These are phyloP conservation scores for Amanita pseudoporphyria DNA, from an alignment of 768 basidiomycete species.

Conservation along the genomic window DNA sequence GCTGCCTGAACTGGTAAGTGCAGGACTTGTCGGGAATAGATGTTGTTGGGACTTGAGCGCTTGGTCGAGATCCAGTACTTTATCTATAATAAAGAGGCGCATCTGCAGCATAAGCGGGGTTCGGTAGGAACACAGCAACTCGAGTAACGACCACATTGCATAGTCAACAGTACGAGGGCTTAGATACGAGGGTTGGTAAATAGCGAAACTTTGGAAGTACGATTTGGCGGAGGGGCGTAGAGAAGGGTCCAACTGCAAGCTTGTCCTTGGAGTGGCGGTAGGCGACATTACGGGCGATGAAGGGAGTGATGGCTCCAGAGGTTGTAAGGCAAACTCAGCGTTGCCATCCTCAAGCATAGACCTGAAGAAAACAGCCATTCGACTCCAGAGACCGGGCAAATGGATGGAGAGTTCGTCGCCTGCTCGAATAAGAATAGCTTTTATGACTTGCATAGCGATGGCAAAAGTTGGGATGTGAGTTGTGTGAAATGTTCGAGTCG, in stretches of 20 bases:
- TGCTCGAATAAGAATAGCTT: constrained; percentile 55
- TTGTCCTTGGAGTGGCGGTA: constrained; percentile 37
- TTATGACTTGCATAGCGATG: constrained; percentile 56
- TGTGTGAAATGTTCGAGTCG: constrained; percentile 9
- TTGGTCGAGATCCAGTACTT: constrained; percentile 42
- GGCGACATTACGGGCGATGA: constrained; percentile 51
- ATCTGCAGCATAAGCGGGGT: constrained; percentile 58
- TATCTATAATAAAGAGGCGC: constrained; percentile 57
- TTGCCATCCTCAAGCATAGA: constrained; percentile 46
- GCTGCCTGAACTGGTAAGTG: constrained; percentile 18
- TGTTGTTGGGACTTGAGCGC: constrained; percentile 31
- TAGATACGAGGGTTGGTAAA: constrained; percentile 13
- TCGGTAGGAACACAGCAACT: constrained; percentile 52
- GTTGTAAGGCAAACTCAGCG: constrained; percentile 46
- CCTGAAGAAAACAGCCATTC: constrained; percentile 46
- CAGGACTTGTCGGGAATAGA: constrained; percentile 13
- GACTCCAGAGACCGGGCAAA: constrained; percentile 52
- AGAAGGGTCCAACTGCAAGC: constrained; percentile 28
- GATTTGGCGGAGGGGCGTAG: constrained; percentile 20
- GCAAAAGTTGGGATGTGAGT: constrained; percentile 33
- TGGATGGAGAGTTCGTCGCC: constrained; percentile 45
- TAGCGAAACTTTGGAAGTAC: constrained; percentile 16
- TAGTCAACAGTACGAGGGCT: constrained; percentile 62
- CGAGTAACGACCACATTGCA: constrained; percentile 61
- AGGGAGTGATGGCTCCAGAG: constrained; percentile 32